Conservation (phyloP, 768 basidiomycete genomes). For the Termitomyces sp. region DNA sequence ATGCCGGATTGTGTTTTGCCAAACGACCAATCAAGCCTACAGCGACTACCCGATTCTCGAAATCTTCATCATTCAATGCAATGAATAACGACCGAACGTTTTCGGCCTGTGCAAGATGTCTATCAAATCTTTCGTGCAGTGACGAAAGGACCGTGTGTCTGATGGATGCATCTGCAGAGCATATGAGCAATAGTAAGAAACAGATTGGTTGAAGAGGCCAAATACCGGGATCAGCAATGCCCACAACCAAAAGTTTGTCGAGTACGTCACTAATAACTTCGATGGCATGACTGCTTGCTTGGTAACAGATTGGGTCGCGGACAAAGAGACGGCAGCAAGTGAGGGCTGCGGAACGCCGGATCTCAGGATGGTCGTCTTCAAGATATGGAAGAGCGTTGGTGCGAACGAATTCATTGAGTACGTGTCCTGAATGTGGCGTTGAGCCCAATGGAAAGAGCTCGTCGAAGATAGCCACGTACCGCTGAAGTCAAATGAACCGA, state of each 20-base stretch:
- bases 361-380: conserved; percentile 86
- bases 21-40: conserved; percentile 90
- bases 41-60: conserved; percentile 89
- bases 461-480: conserved; percentile 41
- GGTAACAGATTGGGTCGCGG: conserved; percentile 93
- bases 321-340: conserved; percentile 92
- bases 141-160: conserved; percentile 82
- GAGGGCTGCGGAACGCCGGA: conserved; percentile 84
- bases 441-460: conserved; percentile 4
- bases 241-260: conserved; percentile 92
- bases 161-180: conserved; percentile 66
- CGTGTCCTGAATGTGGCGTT: conserved; percentile 59
- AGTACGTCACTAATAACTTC: conserved; percentile 98
- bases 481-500: conserved; percentile 93
- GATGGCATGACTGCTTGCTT: conserved; percentile 93
- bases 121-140: conserved; percentile 92
- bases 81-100: conserved; percentile 98
- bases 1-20: conserved; percentile 94
- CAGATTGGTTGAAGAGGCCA: conserved; percentile 1
- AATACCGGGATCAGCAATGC: conserved; percentile 92
- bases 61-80: conserved; percentile 95
- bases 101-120: conserved; percentile 95
- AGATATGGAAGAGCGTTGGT: conserved; percentile 89
- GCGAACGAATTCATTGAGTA: conserved; percentile 94
- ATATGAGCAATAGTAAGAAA: conserved; percentile 2